These are phyloP conservation scores for Penicillium steckii DNA, from an alignment of 495 filamentous ascomycete species.

Conservation along the genomic window DNA sequence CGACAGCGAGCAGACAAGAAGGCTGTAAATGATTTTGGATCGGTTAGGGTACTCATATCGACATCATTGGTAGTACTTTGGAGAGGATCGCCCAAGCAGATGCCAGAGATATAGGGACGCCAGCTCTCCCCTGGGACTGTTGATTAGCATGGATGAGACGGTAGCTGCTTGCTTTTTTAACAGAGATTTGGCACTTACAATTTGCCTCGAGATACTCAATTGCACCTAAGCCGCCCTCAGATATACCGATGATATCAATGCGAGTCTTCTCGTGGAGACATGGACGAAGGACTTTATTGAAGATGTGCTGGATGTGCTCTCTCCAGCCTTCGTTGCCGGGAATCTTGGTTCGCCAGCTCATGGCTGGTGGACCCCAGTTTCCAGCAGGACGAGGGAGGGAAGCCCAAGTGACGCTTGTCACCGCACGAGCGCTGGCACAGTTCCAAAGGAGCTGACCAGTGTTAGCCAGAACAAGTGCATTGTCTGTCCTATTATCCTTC, in stretches of 20 bases:
- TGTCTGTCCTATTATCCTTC: neutral
- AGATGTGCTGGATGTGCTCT: conserved; percentile 63
- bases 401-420: conserved; percentile 54
- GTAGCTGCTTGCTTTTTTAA: neutral
- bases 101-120: conserved; percentile 31
- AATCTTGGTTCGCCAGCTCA: conserved; percentile 51
- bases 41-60: conserved; percentile 3
- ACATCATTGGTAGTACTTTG: conserved; percentile 18
- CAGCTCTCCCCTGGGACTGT: conserved; percentile 34
- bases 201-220: conserved; percentile 55
- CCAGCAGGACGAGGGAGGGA: conserved; percentile 52
- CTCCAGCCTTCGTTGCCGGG: conserved; percentile 46
- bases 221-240: conserved; percentile 53
- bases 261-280: conserved; percentile 39
- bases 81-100: conserved; percentile 36
- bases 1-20: conserved; percentile 54
- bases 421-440: conserved; percentile 50
- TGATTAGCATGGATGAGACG: conserved; percentile 4
- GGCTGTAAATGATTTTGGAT: conserved; percentile 26
- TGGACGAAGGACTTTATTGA: conserved; percentile 56
- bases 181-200: conserved; percentile 41
- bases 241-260: conserved; percentile 65
- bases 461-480: conserved; percentile 66
- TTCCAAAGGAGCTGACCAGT: conserved; percentile 70
- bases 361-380: conserved; percentile 39